Percentiles rank a stretch among this genome's conserved stretches.
These are phyloP conservation scores for Trichosporon faecale DNA, from an alignment of 1,284 basidiomycete species.

Conservation along the genomic window DNA sequence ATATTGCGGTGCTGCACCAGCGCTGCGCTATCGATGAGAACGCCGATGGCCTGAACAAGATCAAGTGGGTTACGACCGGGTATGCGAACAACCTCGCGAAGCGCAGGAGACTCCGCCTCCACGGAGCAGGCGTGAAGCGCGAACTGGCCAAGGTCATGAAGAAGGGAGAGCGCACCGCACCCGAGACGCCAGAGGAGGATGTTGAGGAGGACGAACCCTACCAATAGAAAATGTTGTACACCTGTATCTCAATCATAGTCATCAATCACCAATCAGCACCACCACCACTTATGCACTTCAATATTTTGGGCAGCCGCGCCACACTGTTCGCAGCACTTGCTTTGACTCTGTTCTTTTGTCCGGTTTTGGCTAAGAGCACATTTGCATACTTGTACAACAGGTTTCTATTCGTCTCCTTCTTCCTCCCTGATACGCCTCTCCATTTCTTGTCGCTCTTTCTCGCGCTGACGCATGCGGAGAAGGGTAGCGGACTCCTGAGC, in stretches of 20 bases:
- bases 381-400: not conserved
- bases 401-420: constrained; percentile 25
- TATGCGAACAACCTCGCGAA: constrained; percentile 39
- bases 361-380: too few species aligned
- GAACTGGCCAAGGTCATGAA: constrained; percentile 13
- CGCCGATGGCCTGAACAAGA: constrained; percentile 28
- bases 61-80: constrained; percentile 36
- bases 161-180: not conserved
- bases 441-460: constrained; percentile 61
- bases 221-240: constrained; percentile 6
- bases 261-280: not conserved
- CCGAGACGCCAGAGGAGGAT: not conserved
- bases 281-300: constrained; percentile 8
- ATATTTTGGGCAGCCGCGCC: not conserved
- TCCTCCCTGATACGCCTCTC: constrained; percentile 59
- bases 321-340: too few species aligned
- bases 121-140: constrained; percentile 28
- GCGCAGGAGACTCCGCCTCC: constrained; percentile 35
- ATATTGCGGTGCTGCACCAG: constrained; percentile 47
- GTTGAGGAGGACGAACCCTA: not conserved
- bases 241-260: constrained; percentile 2
- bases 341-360: too few species aligned
- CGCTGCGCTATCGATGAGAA: constrained; percentile 40
- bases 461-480: constrained; percentile 69
- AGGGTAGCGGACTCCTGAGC: constrained; percentile 79